Percentiles rank a stretch among this genome's conserved stretches.
Conservation (phyloP, 2,329 filamentous ascomycete species). For the Paecilomyces fulvus region DNA sequence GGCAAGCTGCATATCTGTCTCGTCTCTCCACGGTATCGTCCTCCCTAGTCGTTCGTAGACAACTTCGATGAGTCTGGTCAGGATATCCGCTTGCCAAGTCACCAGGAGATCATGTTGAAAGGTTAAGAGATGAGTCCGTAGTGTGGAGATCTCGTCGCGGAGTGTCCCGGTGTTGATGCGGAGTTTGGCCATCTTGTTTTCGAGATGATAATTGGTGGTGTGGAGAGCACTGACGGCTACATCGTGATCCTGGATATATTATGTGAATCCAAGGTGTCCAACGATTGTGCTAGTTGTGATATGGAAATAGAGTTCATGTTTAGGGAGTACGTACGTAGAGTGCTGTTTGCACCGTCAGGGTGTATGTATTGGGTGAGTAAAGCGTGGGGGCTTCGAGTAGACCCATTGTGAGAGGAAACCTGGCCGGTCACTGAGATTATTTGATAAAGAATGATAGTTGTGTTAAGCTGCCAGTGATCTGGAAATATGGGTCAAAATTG, state of each 20-base stretch:
- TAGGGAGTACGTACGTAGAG: slow-evolving; percentile 8
- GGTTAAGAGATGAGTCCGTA: slow-evolving; percentile 18
- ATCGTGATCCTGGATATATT: slow-evolving; percentile 10
- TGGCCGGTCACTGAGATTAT: background rate
- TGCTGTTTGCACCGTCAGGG: background rate
- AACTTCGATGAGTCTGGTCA: slow-evolving; percentile 27
- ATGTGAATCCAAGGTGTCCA: background rate
- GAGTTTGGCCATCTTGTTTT: slow-evolving; percentile 15
- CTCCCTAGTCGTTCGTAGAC: slow-evolving; percentile 15
- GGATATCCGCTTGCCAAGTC: slow-evolving; percentile 28
- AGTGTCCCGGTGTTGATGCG: slow-evolving; percentile 10
- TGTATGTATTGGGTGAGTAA: background rate
- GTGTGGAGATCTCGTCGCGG: slow-evolving; percentile 16
- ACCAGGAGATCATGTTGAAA: slow-evolving; percentile 18
- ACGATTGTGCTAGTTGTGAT: background rate
- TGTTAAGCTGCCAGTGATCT: background rate
- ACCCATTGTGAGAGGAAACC: background rate
- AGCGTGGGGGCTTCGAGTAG: background rate
- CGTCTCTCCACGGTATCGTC: slow-evolving; percentile 15
- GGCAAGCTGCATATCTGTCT: slow-evolving; percentile 11
- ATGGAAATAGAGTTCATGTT: too few relatives aligned
- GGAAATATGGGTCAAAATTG: background rate
- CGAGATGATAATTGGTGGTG: slow-evolving; percentile 18
- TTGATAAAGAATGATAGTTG: background rate
- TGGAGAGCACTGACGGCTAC: slow-evolving; percentile 13